Base-by-base conservation (phyloP, 1,284 basidiomycete genomes). In the Peniophora sp. region DNA sequence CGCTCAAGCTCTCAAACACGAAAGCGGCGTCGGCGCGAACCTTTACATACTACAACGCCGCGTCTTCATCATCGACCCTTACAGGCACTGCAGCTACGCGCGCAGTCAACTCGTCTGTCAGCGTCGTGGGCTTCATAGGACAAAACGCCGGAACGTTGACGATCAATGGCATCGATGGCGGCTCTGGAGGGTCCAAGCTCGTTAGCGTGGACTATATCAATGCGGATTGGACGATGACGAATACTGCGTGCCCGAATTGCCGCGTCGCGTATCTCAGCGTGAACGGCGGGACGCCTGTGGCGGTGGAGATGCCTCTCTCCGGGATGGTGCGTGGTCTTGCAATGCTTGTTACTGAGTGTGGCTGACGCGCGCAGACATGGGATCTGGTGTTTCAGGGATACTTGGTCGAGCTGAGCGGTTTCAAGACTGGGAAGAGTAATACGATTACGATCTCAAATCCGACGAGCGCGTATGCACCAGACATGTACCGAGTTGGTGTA, bases 181-280 rank as follows among this genome's bases (percentile, higher is more conserved):
- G 72, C 3, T 17, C n/a, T 5, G 73, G 73, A 34, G 73, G 73
- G 12, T 71, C 67, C 2, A 74, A 72, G 55, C 64, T 72, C 9
- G 55, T 76, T 32, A 65, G 71, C 8, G 58, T 75, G 39, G 73
- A 75, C 57, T 76, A 75, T 52, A 75, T 75, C 54, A 75, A 75
- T 47, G 74, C 64, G 17, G 73, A 75, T 48, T 64, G 66, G 37
- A 65, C 66, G 6, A 69, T 68, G 59, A 41, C 37, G 37, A 74
- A 75, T 54, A 70, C 68, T 1, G 71, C 59, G 11, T 76, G 74
- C 58, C 71, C 74, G 9, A 76, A 75, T 54, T 76, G 73, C 56
- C 68, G 74, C 34, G 69, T 74, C 51, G 69, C 69, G 15, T 69
- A 68, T 41, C 61, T 75, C 34, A 74, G 72, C 52, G 67, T 76